Conservation (phyloP, 2,329 filamentous ascomycete species). For the Ceratocystiopsis sp. region DNA sequence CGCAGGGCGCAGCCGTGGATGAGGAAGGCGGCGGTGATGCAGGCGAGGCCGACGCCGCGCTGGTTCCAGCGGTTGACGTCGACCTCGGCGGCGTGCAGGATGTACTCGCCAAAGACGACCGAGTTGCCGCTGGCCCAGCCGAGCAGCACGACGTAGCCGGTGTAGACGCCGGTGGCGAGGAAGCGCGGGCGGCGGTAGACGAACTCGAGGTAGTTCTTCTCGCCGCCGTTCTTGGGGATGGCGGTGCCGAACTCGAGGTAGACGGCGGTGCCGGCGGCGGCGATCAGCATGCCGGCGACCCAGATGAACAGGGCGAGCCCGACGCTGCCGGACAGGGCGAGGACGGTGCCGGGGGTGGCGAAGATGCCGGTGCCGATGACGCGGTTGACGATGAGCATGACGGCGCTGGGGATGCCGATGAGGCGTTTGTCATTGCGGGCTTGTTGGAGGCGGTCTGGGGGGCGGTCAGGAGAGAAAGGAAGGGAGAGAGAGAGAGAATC, state of each 20-base stretch:
- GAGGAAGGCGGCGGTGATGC: constrained; percentile 46
- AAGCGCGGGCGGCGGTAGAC: constrained; percentile 44
- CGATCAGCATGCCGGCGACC: constrained; percentile 44
- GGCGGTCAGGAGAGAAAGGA: background rate
- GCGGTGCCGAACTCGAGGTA: constrained; percentile 51
- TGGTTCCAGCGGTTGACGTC: constrained; percentile 51
- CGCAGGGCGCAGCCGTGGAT: constrained; percentile 47
- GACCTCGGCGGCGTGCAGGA: constrained; percentile 45
- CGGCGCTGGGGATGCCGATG: constrained; percentile 36
- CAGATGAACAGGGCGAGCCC: constrained; percentile 46
- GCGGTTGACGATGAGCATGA: constrained; percentile 46
- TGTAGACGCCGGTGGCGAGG: constrained; percentile 42
- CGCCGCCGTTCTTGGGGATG: constrained; percentile 45
- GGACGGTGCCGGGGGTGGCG: constrained; percentile 41
- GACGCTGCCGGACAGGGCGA: constrained; percentile 39
- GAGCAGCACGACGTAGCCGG: constrained; percentile 43
- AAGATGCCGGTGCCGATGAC: constrained; percentile 54
- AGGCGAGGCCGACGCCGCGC: constrained; percentile 47
- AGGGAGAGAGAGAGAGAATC: no score
- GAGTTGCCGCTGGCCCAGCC: constrained; percentile 51
- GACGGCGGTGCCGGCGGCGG: constrained; percentile 43
- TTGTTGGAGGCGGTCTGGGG: constrained; percentile 16
- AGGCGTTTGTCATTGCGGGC: constrained; percentile 33
- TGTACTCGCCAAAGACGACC: constrained; percentile 54
- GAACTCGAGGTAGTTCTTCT: constrained; percentile 52